Evolutionary conservation across 2,329 filamentous ascomycete species (phyloP), one percentile per base, ranked within the genome.

Genomic region (Cladophialophora carrionii): DNA sequence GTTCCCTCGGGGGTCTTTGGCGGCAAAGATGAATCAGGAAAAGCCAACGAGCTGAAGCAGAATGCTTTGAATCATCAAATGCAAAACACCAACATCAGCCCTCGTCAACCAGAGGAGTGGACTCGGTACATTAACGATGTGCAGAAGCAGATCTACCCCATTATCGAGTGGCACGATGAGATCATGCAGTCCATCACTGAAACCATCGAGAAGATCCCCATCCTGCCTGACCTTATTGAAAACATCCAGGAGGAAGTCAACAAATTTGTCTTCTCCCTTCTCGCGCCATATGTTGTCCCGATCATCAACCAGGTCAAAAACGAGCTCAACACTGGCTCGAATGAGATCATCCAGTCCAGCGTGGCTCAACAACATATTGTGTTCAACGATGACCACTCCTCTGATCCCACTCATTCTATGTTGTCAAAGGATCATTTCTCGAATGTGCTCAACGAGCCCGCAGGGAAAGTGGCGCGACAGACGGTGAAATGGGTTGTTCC

Each of bases 391-490:
- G 89, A 96, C 73, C 68, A 84, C 58, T 90, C 81, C 68, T 87
- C 87, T 22, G 89, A 97, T 73, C 94, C 93, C 0, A 97, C 93
- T 1, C 93, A 97, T 80, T 96, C 91, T 22, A 96, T 96, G 93
- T 82, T 97, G 59, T 92, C 92, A 65, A 97, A 97, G 80, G 93
- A 97, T 73, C 93, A 97, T 78, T 97, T 97, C 77, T 90, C 89
- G 69, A 96, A 96, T 74, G 82, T 93, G 34, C 84, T 97, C 65
- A 97, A 97, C 75, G 92, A 96, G 75, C 85, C 92, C 51, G 93
- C 92, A 53, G 93, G 93, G 62, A 89, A 89, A 73, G 86, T 92
- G 65, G 92, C 93, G 29, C 90, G 89, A 68, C 86, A 88, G 72
- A 87, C 93, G 55, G 81, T 97, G 51, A 86, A 85, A 63, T 97